Evolutionary conservation across 352 stramenopile species (phyloP).

Genomic region (Thalassiosira mediterranea): DNA sequence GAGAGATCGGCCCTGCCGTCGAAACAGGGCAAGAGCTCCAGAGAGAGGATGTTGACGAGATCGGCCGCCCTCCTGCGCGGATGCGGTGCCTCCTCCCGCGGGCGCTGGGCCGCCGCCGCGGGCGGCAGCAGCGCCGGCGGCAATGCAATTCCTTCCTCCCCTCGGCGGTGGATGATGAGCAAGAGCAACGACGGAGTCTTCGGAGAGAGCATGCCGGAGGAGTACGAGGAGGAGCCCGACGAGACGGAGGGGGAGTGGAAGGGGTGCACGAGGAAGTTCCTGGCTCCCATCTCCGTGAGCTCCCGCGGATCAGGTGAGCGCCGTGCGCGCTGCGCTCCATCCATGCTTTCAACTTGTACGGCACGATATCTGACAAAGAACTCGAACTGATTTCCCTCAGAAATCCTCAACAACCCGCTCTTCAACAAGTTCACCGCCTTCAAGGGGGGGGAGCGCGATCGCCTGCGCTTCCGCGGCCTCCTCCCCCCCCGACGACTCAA

Average conservation of each 20-base stretch:
- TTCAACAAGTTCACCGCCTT: constrained; percentile 94
- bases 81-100: no score
- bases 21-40: no score
- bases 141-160: constrained; percentile 11
- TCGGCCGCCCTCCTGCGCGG: no score
- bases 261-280: constrained; percentile 70
- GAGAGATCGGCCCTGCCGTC: no score
- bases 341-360: neutral
- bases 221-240: constrained; percentile 19
- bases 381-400: no score
- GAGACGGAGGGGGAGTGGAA: constrained; percentile 74
- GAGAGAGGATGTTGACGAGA: no score
- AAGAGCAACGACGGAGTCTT: constrained; percentile 7
- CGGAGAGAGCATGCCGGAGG: constrained; percentile 20
- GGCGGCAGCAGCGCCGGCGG: no score
- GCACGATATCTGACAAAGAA: no score
- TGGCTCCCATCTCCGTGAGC: constrained; percentile 65
- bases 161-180: constrained; percentile 19
- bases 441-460: constrained; percentile 88
- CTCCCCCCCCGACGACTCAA: constrained; percentile 87
- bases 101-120: neutral
- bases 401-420: constrained; percentile 87
- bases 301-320: no score
- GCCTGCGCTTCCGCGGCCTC: constrained; percentile 90
- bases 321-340: constrained; percentile 1